Evolutionary conservation across 208 protist genomes (phyloP), one percentile per base, ranked within the genome.

Genomic region (Dictyostelium gargantuum): DNA sequence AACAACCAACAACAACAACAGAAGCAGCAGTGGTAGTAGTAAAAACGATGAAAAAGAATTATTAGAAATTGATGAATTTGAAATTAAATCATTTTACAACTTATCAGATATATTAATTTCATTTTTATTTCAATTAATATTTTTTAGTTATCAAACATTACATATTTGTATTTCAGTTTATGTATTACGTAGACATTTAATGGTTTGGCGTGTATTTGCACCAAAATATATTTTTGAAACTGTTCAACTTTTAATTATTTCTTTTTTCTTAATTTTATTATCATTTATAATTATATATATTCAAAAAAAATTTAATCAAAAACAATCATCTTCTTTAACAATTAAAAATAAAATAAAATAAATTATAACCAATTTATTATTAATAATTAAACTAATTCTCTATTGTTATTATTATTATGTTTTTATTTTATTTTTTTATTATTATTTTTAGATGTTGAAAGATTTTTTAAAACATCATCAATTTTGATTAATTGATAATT

Each of bases 121-220:
- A 61, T 86, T 63, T 68, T 26, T 85, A 11, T 13, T 48, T 26
- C 85, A 68, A 54, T 44, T 94, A 26, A 6, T 93, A 26, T 77
- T 85, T n/a, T 95, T 92, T 73, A 29, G 46, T 6, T 75, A 77
- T 58, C 93, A 94, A 42, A 74, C 79, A 38, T 29, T 86, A 19
- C 40, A 84, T 10, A 94, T 91, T 21, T 85, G 63, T 44, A 42
- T 91, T 0, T 84, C 70, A 56, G 92, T 95, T 35, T 94, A 85
- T 76, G n/a, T 23, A 52, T 66, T 79, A 13, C 26, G 94, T 9
- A 46, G 94, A 40, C 94, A 96, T 75, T 73, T 96, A 35, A 96
- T 96, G 94, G 94, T 95, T 32, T 96, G 93, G 93, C 66, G 81
- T 46, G 84, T 96, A 21, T 96, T 96, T 76, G 84, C 91, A 19